Base-by-base conservation (phyloP, 73 alveolate genomes). In the Uronychia setigera region DNA sequence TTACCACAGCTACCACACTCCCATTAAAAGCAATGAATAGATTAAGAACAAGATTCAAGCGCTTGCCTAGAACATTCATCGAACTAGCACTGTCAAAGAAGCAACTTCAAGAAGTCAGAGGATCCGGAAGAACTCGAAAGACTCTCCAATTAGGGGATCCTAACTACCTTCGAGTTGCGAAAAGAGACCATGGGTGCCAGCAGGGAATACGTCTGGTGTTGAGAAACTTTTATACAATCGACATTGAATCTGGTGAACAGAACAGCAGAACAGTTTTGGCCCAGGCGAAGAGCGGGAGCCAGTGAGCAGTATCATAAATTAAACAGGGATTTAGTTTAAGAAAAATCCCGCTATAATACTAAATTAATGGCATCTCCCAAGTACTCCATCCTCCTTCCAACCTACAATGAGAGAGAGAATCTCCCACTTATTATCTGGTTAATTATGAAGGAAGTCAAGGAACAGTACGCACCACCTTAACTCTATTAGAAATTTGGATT, bases 371-470 rank as follows among this genome's bases (percentile, higher is more conserved):
- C 32, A 67, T 13, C 26, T 5, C 33, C 79, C 26, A 93, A 96
- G 92, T 97, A 97, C 94, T 97, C 99, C 19, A 95, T 98, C 59
- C 81, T 98, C 75, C 88, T 98, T 77, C 99, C 99, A 26, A 98
- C 99, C 35, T 98, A 98, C 90, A 93, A 98, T 75, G 99, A 98
- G 84, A 90, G 99, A 57, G 99, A 98, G 67, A 98, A 98, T 94
- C 89, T 98, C 13, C 99, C 99, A 0, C 91, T 98, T 59, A 95
- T 96, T 67, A 90, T 90, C 31, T 95, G 94, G 91, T 94, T 95
- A 60, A 81, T 96, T 29, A 83, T 96, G 94, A 80, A 88, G 31
- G 83, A 87, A 85, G 98, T 96, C 5, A 87, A 88, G 76, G 83
- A 92, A 87, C 83, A 95, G 95, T 90, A 90, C 29, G 5, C 67